Conservation (phyloP, 768 basidiomycete species). For the Sarcomyxa edulis region DNA sequence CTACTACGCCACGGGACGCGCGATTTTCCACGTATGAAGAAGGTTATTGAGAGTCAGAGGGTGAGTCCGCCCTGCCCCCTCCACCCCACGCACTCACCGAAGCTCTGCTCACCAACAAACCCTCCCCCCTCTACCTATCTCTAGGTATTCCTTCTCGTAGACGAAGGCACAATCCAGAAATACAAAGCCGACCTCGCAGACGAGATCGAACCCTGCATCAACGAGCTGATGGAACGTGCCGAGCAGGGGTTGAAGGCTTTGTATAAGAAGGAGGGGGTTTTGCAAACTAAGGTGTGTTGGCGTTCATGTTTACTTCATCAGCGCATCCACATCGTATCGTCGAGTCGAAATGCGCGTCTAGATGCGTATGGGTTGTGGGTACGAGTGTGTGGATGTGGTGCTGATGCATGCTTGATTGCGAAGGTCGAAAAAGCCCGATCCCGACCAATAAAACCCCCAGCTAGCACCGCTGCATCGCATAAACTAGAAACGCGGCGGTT, state of each 20-base stretch:
- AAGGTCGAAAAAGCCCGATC: slow-evolving; percentile 56
- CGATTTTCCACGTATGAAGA: slow-evolving; percentile 68
- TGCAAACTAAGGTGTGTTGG: slow-evolving; percentile 57
- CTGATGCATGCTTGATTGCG: slow-evolving; percentile 1
- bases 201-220: slow-evolving; percentile 78
- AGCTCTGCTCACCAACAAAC: no score
- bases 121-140: no score
- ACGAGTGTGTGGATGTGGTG: no score
- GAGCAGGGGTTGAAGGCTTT: slow-evolving; percentile 62
- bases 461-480: slow-evolving; percentile 47
- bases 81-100: slow-evolving; percentile 2
- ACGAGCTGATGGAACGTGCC: slow-evolving; percentile 65
- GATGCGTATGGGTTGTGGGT: no score
- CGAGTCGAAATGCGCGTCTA: no score
- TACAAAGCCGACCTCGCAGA: slow-evolving; percentile 75
- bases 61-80: slow-evolving; percentile 28
- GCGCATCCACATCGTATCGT: no score
- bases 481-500: slow-evolving; percentile 65
- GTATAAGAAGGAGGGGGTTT: slow-evolving; percentile 53
- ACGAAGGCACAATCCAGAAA: slow-evolving; percentile 64
- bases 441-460: slow-evolving; percentile 35
- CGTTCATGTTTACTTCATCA: background rate
- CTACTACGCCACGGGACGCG: slow-evolving; percentile 64
- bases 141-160: slow-evolving; percentile 71
- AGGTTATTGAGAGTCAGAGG: slow-evolving; percentile 61